Base-by-base conservation (phyloP, 306 rosid genomes). In the Lathyrus tuberosus region DNA sequence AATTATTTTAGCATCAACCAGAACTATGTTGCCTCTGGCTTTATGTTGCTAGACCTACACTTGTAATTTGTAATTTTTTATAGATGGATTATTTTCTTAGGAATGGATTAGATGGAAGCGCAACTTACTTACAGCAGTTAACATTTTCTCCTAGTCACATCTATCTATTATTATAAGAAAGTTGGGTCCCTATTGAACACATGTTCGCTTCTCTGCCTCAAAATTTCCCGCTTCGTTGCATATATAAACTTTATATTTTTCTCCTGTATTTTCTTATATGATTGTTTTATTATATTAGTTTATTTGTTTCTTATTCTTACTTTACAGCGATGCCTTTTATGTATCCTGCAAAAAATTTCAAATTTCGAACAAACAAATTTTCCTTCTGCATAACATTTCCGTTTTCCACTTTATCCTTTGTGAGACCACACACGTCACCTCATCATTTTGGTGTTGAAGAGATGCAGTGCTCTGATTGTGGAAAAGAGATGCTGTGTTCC, bases 371-470 rank as follows among this genome's bases (percentile, higher is more conserved):
- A 6, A 47, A 18, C 53, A 6, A 1, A 15, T 47, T 44, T 47
- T 47, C 53, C 53, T 47, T 47, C 22, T 47, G 22, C 20, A 47
- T 17, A 47, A 47, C 20, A 47, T 47, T 47, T 47, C 17, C 8
- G 1, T 47, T 47, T 15, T 47, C 53, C 53, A 47, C 10, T 47
- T 47, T 6, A 15, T 18, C 53, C 53, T 15, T 47, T 47, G 22
- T 5, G 10, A 47, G 53, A 47, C 53, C 22, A 47, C 1, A 47
- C 10, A 47, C 4, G 11, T 10, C 53, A 47, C 53, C 16, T 47
- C 22, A 47, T 47, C 53, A 47, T 47, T n/a, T 47, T 47, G 53
- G 53, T 15, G 53, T 6, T 47, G 53, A 47, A 47, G 53, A 15
- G 53, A 47, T 47, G 52, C 52, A n/a, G 10, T 47, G 10, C 22